These are phyloP conservation scores for Fistulina hepatica DNA, from an alignment of 1,284 basidiomycete species.

Conservation along the genomic window DNA sequence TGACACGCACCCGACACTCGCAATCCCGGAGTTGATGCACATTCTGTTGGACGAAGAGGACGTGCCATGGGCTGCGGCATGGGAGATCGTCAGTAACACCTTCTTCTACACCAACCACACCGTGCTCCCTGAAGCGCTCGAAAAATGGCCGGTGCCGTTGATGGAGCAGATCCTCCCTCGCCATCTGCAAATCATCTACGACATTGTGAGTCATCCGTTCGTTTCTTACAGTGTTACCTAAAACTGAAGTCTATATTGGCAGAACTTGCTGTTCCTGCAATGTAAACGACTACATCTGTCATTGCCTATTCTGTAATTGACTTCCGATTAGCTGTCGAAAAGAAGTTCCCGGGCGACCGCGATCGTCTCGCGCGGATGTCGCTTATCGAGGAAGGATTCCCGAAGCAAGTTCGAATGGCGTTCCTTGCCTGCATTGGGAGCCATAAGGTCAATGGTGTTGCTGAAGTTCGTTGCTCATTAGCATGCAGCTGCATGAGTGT, in stretches of 20 bases:
- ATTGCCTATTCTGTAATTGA: too few relatives aligned
- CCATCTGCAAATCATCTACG: slow-evolving; percentile 85
- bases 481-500: background rate
- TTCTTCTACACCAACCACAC: slow-evolving; percentile 95
- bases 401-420: slow-evolving; percentile 84
- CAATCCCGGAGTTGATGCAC: slow-evolving; percentile 90
- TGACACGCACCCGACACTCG: slow-evolving; percentile 87
- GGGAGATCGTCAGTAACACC: slow-evolving; percentile 78
- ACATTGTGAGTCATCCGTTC: slow-evolving; percentile 49
- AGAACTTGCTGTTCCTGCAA: slow-evolving; percentile 43
- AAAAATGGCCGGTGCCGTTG: slow-evolving; percentile 84
- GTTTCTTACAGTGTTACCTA: slow-evolving; percentile 1
- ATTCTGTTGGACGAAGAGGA: slow-evolving; percentile 85
- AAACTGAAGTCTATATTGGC: background rate
- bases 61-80: slow-evolving; percentile 70
- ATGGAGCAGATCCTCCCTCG: slow-evolving; percentile 70
- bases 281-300: too few relatives aligned
- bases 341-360: slow-evolving; percentile 77
- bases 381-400: slow-evolving; percentile 80
- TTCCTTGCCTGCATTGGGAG: slow-evolving; percentile 71
- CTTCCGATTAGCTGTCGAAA: slow-evolving; percentile 83
- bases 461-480: slow-evolving; percentile 55
- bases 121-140: slow-evolving; percentile 67
- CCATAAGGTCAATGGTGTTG: slow-evolving; percentile 88
- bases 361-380: slow-evolving; percentile 78